Percentiles rank a stretch among this genome's conserved stretches.
phyloP scores from a whole-genome alignment of 192 early-diverging fungal genomes.

The Radiomyces spectabilis region DNA sequence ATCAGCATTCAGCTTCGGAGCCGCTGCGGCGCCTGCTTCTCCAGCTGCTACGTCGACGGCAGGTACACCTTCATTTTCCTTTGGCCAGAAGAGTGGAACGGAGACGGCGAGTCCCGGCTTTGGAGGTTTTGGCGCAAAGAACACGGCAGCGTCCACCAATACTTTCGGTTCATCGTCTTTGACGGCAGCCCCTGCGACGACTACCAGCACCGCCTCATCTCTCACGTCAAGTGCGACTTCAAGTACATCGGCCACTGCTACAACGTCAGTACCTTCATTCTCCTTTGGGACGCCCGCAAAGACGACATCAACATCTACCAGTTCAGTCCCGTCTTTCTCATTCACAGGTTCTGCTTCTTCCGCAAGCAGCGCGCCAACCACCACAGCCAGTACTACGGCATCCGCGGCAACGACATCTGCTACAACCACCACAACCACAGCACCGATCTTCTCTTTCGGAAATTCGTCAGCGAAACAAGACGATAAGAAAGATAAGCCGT shows the following conservation, averaged over 20 bases:
- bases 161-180: not conserved
- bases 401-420: not conserved
- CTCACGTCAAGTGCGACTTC: not conserved
- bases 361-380: not conserved
- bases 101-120: too few species aligned
- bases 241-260: not conserved
- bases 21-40: not conserved
- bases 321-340: not conserved
- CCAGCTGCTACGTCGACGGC: not conserved
- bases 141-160: too few species aligned
- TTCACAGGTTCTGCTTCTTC: not conserved
- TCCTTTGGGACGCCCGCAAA: not conserved
- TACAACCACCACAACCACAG: not conserved
- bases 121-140: too few species aligned
- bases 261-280: not conserved
- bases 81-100: too few species aligned
- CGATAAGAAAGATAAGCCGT: too few species aligned
- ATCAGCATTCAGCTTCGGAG: not conserved
- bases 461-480: not conserved
- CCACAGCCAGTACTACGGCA: not conserved
- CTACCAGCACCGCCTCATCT: conserved; percentile 1
- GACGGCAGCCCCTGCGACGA: not conserved
- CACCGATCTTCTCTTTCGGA: not conserved
- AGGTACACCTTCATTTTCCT: not conserved
- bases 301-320: not conserved